Conservation (phyloP, 257 asterid species). For the Nicotiana tomentosiformis region DNA sequence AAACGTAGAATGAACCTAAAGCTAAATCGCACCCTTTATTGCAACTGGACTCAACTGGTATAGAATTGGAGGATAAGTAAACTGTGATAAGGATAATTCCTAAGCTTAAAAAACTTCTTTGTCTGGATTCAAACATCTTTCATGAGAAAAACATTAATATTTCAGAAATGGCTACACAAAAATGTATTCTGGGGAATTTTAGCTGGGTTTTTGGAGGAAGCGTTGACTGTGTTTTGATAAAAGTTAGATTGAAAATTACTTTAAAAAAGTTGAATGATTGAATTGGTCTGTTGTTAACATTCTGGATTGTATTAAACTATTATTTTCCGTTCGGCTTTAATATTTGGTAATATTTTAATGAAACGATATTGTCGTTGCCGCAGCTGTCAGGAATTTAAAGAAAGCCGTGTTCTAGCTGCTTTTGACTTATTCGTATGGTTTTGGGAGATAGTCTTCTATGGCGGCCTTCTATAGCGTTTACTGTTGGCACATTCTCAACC, state of each 20-base stretch:
- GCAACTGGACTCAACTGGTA: constrained; percentile 44
- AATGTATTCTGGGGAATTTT: background rate
- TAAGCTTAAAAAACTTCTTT: background rate
- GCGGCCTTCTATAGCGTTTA: background rate
- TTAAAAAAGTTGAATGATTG: background rate
- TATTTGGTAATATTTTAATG: background rate
- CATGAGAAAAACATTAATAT: constrained; percentile 7
- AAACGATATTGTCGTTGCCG: background rate
- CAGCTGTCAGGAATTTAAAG: background rate
- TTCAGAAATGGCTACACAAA: background rate
- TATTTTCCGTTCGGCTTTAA: background rate
- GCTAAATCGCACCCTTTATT: constrained; percentile 60
- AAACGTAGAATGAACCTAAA: constrained; percentile 53
- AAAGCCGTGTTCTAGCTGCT: constrained; percentile 4
- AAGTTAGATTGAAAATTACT: background rate
- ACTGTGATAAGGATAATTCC: background rate
- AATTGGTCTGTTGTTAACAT: background rate
- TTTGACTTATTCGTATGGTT: background rate
- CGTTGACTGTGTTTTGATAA: constrained; percentile 5
- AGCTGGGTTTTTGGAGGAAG: background rate
- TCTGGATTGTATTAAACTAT: background rate
- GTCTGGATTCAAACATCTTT: constrained; percentile 9
- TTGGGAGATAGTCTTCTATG: background rate
- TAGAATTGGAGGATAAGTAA: background rate
- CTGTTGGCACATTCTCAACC: background rate